Evolutionary conservation across 2,329 filamentous ascomycete species (phyloP).

Genomic region (Ascochyta viciae-villosae): DNA sequence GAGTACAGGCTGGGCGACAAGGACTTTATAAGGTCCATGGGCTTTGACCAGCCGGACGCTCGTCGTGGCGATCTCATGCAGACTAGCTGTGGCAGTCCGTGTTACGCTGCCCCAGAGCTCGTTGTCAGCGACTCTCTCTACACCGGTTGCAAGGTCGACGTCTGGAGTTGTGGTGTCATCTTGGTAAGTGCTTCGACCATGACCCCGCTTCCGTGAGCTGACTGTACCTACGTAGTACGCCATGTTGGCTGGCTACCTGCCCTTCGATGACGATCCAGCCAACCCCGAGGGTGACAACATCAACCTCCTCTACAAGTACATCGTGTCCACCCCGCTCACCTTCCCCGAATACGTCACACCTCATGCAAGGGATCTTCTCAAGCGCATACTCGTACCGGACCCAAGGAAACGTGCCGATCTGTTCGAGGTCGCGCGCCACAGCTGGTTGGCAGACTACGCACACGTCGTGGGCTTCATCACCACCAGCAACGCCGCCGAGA

Average conservation of each 20-base stretch:
- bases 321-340: constrained; percentile 93
- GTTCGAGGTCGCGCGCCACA: constrained; percentile 96
- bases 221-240: constrained; percentile 72
- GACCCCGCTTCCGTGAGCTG: constrained; percentile 20
- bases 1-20: constrained; percentile 86
- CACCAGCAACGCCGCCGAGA: constrained; percentile 85
- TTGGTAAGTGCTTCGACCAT: constrained; percentile 68
- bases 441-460: constrained; percentile 97
- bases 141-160: constrained; percentile 96
- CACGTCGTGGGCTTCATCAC: constrained; percentile 97
- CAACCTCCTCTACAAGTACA: constrained; percentile 98
- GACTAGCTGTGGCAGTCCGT: constrained; percentile 97
- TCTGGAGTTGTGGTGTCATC: constrained; percentile 99
- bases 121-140: constrained; percentile 98
- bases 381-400: constrained; percentile 93
- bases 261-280: constrained; percentile 96
- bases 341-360: constrained; percentile 99
- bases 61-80: constrained; percentile 96
- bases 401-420: constrained; percentile 93
- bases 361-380: constrained; percentile 89
- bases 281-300: constrained; percentile 99
- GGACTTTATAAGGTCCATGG: constrained; percentile 84
- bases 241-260: constrained; percentile 96
- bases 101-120: constrained; percentile 94
- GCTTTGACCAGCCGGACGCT: constrained; percentile 80